Conservation (phyloP, 306 rosid species). For the Quercus bicolor region DNA sequence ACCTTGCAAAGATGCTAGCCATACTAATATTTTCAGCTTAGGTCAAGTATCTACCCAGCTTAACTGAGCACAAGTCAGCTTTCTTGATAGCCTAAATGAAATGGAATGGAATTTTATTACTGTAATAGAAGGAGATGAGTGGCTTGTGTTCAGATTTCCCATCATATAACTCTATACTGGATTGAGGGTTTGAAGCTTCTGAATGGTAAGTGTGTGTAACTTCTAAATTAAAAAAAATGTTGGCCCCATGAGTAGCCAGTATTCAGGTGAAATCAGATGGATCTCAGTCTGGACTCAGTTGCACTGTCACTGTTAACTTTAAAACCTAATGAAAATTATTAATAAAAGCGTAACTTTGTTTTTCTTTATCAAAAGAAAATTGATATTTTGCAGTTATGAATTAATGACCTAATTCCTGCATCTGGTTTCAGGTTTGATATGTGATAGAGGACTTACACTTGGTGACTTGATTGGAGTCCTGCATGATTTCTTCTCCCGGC, state of each 20-base stretch:
- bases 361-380: too few relatives aligned
- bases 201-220: background rate
- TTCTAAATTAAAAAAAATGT: background rate
- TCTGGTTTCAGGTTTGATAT: constrained; percentile 69
- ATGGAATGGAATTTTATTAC: background rate
- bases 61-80: background rate
- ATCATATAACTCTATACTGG: background rate
- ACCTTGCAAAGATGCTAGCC: background rate
- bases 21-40: background rate
- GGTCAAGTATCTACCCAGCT: background rate
- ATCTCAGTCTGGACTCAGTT: background rate
- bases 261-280: background rate
- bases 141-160: background rate
- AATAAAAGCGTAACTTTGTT: too few relatives aligned
- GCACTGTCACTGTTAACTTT: background rate
- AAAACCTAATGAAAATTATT: background rate
- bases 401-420: background rate
- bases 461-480: constrained; percentile 84
- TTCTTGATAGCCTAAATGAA: background rate
- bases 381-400: background rate
- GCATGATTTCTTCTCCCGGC: constrained; percentile 79
- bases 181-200: background rate
- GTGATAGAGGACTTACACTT: constrained; percentile 86
- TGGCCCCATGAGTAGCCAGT: background rate
- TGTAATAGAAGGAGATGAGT: background rate